Evolutionary conservation across 1,284 basidiomycete genomes (phyloP), one percentile per base, ranked within the genome.

Genomic region (Sparassis latifolia): DNA sequence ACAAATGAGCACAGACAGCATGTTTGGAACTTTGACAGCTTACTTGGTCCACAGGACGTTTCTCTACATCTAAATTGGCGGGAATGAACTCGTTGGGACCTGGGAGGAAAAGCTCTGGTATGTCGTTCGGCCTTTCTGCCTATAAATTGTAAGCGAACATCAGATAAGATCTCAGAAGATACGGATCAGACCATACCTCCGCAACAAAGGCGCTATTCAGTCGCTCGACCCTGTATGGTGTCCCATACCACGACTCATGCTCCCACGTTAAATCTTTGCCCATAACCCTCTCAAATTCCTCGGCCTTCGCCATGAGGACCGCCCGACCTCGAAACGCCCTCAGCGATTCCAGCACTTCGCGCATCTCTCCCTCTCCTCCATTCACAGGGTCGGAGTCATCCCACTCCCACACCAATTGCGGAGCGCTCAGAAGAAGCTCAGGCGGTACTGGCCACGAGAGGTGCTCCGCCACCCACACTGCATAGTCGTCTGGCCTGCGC

Each of bases 31-130:
- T 37, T 37, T 7, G 12, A 37, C 12, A 37, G 44, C 61, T 39
- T 58, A 89, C 88, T 73, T 85, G 72, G 1, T 71, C 60, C 2
- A 84, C 77, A 3, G 84, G 78, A 29, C 74, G 74, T 68, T 86
- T 92, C 44, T 89, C 81, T 10, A 97, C 89, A 44, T 89, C 79
- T 32, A 98, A 72, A 58, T 92, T 84, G n/a, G 82, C 77, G 2
- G 95, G 94, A 56, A 98, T 87, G 66, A 97, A 97, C 52, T 86
- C 78, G 66, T 97, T 98, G 4, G 83, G 89, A 35, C 78, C 77
- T 2, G 94, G 94, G n/a, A 98, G 76, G 58, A 75, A 78, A 9
- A 97, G 70, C 51, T 86, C 87, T 6, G 76, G 66, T 29, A 88
- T 76, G 50, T 82, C 74, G 59, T 88, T 90, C 3, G 75, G 68